Evolutionary conservation across 768 basidiomycete species (phyloP), one percentile per base, ranked within the genome.

Genomic region (Suillus brevipes): DNA sequence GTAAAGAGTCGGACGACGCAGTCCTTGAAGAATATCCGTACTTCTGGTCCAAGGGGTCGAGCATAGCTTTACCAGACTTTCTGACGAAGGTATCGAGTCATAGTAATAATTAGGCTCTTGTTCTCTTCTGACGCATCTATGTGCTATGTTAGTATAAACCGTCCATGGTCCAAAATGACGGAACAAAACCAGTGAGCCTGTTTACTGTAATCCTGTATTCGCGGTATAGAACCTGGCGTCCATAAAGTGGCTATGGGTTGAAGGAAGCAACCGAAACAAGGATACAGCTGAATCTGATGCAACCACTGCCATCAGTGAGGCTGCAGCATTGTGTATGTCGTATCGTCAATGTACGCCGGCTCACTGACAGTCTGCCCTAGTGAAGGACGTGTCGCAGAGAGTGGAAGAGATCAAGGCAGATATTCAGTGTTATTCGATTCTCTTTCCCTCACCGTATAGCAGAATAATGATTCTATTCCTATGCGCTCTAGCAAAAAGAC

Each of bases 91-190:
- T 84, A 68, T 50, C 23, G 75, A 64, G 10, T 38, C 16, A 31
- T 8, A 16, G 25, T 20, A 13, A 62, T 28, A 14, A 38, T 49
- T 52, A 52, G 2, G 8, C 9, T 45, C 62, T 28, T 38, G 8
- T 42, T 56, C 56, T 40, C n/a, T 59, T 49, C 65, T 65, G 37
- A 67, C 64, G 23, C 40, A 12, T 59, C 36, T 10, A 20, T 12
- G 45, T n/a, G 16, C 31, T 31, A 28, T n/a, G 2, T 2, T 66
- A 91, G 89, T 90, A 85, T 67, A 88, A 82, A 61, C 90, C 91
- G 1, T 91, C 89, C 20, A 88, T 91, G 89, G 87, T 91, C 12
- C 85, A 89, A 68, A 85, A 92, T 71, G 88, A 91, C 64, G 90
- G 90, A 5, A 88, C 81, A 0, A 91, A 90, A 74, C 89, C 89